A percentile compares a stretch with the other conserved stretches of the same genome.
These are phyloP conservation scores for Penicillium cataractarum DNA, from an alignment of 495 filamentous ascomycete genomes.

Conservation along the genomic window DNA sequence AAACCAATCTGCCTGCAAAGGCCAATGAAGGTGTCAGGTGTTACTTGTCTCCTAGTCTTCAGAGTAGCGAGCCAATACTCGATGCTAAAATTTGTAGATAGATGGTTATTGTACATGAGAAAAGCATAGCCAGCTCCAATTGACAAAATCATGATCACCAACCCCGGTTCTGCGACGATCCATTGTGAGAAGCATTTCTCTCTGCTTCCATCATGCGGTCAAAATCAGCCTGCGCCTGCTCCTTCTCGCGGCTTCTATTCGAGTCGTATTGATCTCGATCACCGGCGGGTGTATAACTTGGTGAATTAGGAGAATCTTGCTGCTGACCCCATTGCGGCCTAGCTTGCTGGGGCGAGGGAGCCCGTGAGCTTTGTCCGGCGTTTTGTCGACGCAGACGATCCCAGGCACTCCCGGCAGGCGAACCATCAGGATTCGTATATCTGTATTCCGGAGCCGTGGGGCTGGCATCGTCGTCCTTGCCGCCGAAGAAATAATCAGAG, in stretches of 20 bases:
- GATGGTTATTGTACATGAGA: slow-evolving; percentile 11
- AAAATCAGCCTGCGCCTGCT: slow-evolving; percentile 45
- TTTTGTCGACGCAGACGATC: slow-evolving; percentile 45
- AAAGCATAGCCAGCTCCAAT: not conserved
- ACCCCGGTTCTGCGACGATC: slow-evolving; percentile 16
- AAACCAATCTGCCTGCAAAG: slow-evolving; percentile 13
- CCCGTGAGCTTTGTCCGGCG: slow-evolving; percentile 7
- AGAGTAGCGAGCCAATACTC: not conserved
- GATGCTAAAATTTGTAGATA: slow-evolving; percentile 1
- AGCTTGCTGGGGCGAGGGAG: slow-evolving; percentile 14
- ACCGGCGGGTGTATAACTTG: not conserved
- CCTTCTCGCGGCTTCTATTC: slow-evolving; percentile 30
- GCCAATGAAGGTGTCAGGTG: slow-evolving; percentile 7
- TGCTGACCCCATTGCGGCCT: slow-evolving; percentile 13
- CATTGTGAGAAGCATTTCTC: slow-evolving; percentile 30
- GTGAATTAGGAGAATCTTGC: slow-evolving; percentile 5
- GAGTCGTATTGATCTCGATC: slow-evolving; percentile 19
- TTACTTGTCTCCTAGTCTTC: not conserved
- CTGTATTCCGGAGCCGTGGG: slow-evolving; percentile 44
- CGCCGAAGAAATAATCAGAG: slow-evolving; percentile 33
- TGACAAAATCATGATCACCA: slow-evolving; percentile 28
- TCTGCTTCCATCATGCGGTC: slow-evolving; percentile 48
- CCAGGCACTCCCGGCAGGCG: slow-evolving; percentile 40
- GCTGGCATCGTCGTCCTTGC: slow-evolving; percentile 43
- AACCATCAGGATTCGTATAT: slow-evolving; percentile 18